These are phyloP conservation scores for Suhomyces xylopsoci DNA, from an alignment of 805 yeast genomes.

Conservation along the genomic window DNA sequence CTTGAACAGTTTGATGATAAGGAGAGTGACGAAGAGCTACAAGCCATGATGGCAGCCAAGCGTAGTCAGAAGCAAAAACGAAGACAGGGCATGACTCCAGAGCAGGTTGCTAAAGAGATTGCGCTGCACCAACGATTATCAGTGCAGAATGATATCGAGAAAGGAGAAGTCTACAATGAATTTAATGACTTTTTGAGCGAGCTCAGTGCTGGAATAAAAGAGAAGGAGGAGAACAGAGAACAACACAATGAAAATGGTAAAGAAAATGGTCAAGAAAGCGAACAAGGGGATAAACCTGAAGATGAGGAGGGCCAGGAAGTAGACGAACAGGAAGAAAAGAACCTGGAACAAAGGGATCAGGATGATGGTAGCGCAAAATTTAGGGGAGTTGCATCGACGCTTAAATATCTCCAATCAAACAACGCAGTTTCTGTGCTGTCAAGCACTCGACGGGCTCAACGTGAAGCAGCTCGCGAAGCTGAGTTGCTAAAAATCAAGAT, in stretches of 20 bases:
- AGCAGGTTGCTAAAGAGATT: constrained; percentile 39
- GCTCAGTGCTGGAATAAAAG: constrained; percentile 24
- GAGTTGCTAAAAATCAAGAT: constrained; percentile 28
- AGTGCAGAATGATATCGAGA: constrained; percentile 12
- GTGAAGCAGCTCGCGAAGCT: constrained; percentile 24
- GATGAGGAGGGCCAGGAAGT: constrained; percentile 10
- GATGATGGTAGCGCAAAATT: not conserved
- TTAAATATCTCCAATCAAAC: constrained; percentile 23
- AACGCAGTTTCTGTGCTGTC: constrained; percentile 9
- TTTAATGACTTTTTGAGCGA: constrained; percentile 38
- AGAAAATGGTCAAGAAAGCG: constrained; percentile 17
- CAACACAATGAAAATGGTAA: constrained; percentile 21
- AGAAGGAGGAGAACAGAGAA: constrained; percentile 26
- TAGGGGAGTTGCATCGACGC: constrained; percentile 25
- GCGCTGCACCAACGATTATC: constrained; percentile 18
- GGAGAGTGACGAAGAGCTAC: constrained; percentile 28
- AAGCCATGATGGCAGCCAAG: constrained; percentile 23
- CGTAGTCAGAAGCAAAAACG: constrained; percentile 27
- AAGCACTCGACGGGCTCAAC: constrained; percentile 5
- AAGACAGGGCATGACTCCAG: constrained; percentile 26
- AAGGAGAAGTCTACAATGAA: constrained; percentile 26
- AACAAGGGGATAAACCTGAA: constrained; percentile 11
- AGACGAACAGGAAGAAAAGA: constrained; percentile 19
- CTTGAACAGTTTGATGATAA: constrained; percentile 21
- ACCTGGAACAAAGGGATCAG: not conserved